Evolutionary conservation across 495 filamentous ascomycete genomes (phyloP), one percentile per base, ranked within the genome.

Genomic region (Xylaria intraflava): DNA sequence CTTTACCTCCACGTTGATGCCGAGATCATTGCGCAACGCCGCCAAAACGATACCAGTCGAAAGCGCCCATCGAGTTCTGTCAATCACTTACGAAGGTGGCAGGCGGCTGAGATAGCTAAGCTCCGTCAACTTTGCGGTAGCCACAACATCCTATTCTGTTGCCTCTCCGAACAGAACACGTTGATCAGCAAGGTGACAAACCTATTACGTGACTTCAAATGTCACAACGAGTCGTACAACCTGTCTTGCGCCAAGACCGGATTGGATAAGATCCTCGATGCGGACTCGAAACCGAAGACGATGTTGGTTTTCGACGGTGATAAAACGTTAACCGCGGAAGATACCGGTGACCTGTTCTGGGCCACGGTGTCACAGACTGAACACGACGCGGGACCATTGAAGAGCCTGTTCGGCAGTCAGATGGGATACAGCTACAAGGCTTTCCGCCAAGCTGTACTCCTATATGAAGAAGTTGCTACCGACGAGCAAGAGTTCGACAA

Each of bases 281-380:
- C 17, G 6, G 17, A 29, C 10, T 46, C 8, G 19, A 46, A n/a
- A 11, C 30, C 35, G 1, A 16, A 53, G 76, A 80, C 71, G 1
- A 61, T 81, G 38, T 51, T 85, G 46, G 72, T 82, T 1, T 51
- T 86, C 26, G 83, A 86, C 56, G 82, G 64, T 3, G 82, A 86
- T 56, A 79, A 62, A 52, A 85, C 82, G 0, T 63, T 88, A 53
- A 65, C 75, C 42, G 56, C 74, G 17, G 49, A 73, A 40, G 83
- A 88, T 55, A 78, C 79, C 11, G 80, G 81, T 16, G 56, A 26
- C 3, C 36, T 80, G 49, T 85, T 81, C 64, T 85, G 78, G 78
- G 41, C 74, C 36, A 64, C 36, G 9, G 48, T 63, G 20, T 55
- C 58, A 22, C 41, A 46, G 16, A 35, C 49, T 48, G 46, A 39